Evolutionary conservation across 495 filamentous ascomycete genomes (phyloP).

Genomic region (Monascus purpureus): DNA sequence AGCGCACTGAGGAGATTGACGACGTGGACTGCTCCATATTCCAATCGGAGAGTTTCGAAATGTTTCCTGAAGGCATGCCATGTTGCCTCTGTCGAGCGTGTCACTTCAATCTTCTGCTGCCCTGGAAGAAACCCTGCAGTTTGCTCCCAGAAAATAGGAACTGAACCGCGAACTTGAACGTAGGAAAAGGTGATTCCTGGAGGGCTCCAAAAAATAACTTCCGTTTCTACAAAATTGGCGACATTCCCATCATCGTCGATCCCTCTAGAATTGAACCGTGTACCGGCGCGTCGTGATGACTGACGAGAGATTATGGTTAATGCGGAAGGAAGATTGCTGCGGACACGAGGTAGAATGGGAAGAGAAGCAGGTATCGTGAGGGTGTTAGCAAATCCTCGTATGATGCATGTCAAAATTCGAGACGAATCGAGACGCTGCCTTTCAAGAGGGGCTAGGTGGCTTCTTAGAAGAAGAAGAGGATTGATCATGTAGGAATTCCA

Average conservation of each 20-base stretch:
- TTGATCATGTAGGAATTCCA: conserved; percentile 99
- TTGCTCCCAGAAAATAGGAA: conserved; percentile 97
- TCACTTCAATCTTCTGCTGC: conserved; percentile 89
- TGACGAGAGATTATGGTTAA: conserved; percentile 84
- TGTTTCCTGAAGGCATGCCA: conserved; percentile 94
- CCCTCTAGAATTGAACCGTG: conserved; percentile 87
- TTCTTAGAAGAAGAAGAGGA: conserved; percentile 78
- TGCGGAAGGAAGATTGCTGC: conserved; percentile 60
- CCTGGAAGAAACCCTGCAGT: conserved; percentile 72
- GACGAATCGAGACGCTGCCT: conserved; percentile 65
- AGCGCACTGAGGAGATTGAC: conserved; percentile 83
- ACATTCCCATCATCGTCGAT: conserved; percentile 97
- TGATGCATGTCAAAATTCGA: conserved; percentile 81
- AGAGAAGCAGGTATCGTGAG: conserved; percentile 63
- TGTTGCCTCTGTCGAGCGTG: conserved; percentile 77
- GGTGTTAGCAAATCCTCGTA: conserved; percentile 79
- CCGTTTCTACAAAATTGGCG: conserved; percentile 75
- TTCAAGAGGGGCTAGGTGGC: conserved; percentile 57
- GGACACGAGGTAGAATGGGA: conserved; percentile 27
- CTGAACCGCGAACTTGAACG: conserved; percentile 78
- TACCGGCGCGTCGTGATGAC: conserved; percentile 84
- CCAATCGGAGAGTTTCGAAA: conserved; percentile 65
- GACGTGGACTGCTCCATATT: conserved; percentile 81
- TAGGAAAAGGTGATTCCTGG: conserved; percentile 78
- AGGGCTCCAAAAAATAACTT: conserved; percentile 56